Evolutionary conservation across 1,284 basidiomycete species (phyloP).

Genomic region (Wallemia ichthyophaga): DNA sequence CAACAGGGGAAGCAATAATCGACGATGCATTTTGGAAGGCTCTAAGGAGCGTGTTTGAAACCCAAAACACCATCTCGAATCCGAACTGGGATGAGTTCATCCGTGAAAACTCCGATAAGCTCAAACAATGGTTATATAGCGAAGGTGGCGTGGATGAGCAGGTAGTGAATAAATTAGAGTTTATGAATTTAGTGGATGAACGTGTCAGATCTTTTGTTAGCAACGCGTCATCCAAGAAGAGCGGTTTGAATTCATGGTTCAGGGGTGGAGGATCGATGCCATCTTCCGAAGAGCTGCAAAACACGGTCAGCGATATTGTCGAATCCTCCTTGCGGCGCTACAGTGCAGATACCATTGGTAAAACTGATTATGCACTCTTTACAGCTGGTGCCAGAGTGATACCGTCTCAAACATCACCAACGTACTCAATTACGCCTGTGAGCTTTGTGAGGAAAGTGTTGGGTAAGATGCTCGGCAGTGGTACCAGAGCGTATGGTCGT

Average conservation of each 20-base stretch:
- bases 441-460: constrained; percentile 3
- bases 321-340: constrained; percentile 29
- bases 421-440: constrained; percentile 31
- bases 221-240: background rate
- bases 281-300: background rate
- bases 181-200: constrained; percentile 2
- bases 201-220: background rate
- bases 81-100: constrained; percentile 11
- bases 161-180: constrained; percentile 2
- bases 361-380: constrained; percentile 56
- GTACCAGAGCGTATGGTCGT: constrained; percentile 38
- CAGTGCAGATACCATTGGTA: constrained; percentile 46
- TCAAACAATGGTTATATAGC: constrained; percentile 14
- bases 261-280: background rate
- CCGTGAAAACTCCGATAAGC: constrained; percentile 13
- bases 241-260: background rate
- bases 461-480: constrained; percentile 22
- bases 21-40: constrained; percentile 20
- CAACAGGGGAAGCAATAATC: constrained; percentile 15
- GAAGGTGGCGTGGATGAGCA: constrained; percentile 10
- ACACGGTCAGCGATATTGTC: constrained; percentile 40
- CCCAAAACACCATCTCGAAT: constrained; percentile 7
- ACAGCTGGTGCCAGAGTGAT: constrained; percentile 52
- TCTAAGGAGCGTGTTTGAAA: constrained; percentile 18
- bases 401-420: constrained; percentile 45